phyloP scores from a whole-genome alignment of 495 filamentous ascomycete species.

The Hypoxylon cercidicola region DNA sequence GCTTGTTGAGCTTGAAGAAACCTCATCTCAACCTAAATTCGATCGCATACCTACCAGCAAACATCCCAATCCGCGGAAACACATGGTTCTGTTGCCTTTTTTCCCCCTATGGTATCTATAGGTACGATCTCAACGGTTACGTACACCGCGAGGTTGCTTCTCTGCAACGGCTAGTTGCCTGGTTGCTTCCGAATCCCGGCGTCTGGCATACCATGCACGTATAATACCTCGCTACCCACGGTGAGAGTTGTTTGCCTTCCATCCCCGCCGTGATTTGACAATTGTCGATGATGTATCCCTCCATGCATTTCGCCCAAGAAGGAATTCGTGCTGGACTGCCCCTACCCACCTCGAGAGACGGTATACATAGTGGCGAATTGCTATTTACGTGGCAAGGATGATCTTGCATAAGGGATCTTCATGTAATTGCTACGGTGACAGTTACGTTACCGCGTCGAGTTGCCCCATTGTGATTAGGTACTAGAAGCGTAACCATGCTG shows the following conservation, averaged over 20 bases:
- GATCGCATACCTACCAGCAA: slow-evolving; percentile 23
- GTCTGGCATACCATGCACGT: slow-evolving; percentile 5
- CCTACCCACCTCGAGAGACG: slow-evolving; percentile 1
- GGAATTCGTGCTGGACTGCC: slow-evolving; percentile 3
- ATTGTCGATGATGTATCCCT: slow-evolving; percentile 14
- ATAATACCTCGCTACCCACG: background rate
- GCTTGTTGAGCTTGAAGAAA: slow-evolving; percentile 10
- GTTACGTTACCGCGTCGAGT: slow-evolving; percentile 14
- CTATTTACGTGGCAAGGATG: slow-evolving; percentile 39
- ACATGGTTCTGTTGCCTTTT: slow-evolving; percentile 13
- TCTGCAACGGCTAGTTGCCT: slow-evolving; percentile 16
- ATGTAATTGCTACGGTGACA: slow-evolving; percentile 19
- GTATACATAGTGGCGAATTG: slow-evolving; percentile 14
- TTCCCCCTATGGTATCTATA: slow-evolving; percentile 1
- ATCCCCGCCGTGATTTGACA: slow-evolving; percentile 5
- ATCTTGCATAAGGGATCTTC: slow-evolving; percentile 41
- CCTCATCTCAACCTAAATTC: background rate
- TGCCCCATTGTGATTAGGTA: slow-evolving; percentile 26
- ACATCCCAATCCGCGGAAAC: slow-evolving; percentile 28
- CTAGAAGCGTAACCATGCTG: background rate
- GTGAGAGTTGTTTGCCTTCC: slow-evolving; percentile 1
- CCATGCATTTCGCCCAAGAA: slow-evolving; percentile 6
- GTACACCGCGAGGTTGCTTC: slow-evolving; percentile 11
- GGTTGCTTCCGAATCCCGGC: slow-evolving; percentile 10
- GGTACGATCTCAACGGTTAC: slow-evolving; percentile 11